Evolutionary conservation across 768 basidiomycete genomes (phyloP).

Genomic region (Mycena floridula): DNA sequence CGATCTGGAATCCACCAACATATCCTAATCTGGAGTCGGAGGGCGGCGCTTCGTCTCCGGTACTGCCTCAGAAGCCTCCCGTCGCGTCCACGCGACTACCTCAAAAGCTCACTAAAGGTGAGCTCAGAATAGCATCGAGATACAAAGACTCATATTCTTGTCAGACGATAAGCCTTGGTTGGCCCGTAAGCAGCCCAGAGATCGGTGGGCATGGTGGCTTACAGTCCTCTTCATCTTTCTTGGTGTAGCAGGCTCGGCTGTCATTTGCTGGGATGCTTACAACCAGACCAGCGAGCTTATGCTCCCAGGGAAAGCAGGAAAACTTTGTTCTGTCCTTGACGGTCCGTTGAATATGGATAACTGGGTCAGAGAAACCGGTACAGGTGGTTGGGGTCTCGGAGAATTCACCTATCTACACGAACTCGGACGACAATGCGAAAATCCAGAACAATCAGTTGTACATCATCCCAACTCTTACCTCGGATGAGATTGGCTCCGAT

Average conservation of each 20-base stretch:
- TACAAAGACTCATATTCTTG: too few species aligned
- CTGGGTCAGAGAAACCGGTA: slow-evolving; percentile 64
- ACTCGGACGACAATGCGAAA: slow-evolving; percentile 54
- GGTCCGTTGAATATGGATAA: slow-evolving; percentile 37
- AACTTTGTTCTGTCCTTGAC: slow-evolving; percentile 41
- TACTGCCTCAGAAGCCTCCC: slow-evolving; percentile 30
- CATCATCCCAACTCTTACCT: slow-evolving; percentile 75
- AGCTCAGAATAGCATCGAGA: too few species aligned
- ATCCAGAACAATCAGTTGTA: slow-evolving; percentile 65
- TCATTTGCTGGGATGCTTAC: slow-evolving; percentile 51
- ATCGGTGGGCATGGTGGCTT: slow-evolving; percentile 31
- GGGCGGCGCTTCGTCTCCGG: slow-evolving; percentile 21
- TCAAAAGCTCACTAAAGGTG: slow-evolving; percentile 41
- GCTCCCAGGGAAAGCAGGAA: slow-evolving; percentile 67
- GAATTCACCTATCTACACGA: slow-evolving; percentile 80
- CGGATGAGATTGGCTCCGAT: slow-evolving; percentile 41
- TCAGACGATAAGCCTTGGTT: slow-evolving; percentile 66
- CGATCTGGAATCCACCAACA: slow-evolving; percentile 55
- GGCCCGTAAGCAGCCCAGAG: slow-evolving; percentile 27
- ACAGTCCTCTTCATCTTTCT: slow-evolving; percentile 49
- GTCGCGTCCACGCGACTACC: slow-evolving; percentile 44
- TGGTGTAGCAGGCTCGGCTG: slow-evolving; percentile 45
- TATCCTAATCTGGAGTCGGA: slow-evolving; percentile 19
- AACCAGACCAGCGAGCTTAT: slow-evolving; percentile 24
- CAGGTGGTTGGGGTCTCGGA: slow-evolving; percentile 73